These are phyloP conservation scores for Fusarium hostae DNA, from an alignment of 2,329 filamentous ascomycete species.

Conservation along the genomic window DNA sequence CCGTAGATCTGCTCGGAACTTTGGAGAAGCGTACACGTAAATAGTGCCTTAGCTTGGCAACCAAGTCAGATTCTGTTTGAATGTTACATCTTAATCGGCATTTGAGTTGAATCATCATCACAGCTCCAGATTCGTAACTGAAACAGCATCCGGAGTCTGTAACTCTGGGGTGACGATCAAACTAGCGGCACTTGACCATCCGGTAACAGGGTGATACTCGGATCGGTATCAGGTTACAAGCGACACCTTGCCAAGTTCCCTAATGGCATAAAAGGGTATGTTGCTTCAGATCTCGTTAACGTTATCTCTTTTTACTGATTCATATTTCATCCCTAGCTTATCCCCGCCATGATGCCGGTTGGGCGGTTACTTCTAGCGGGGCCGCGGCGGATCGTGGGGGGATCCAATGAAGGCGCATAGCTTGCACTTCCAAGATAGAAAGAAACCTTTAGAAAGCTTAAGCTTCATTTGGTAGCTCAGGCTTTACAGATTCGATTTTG, in stretches of 20 bases:
- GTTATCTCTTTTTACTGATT: not conserved
- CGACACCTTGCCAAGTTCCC: not conserved
- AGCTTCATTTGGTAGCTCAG: slow-evolving; percentile 4
- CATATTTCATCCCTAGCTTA: not conserved
- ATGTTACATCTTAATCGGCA: not conserved
- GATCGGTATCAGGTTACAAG: slow-evolving; percentile 20
- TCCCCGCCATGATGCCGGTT: not conserved
- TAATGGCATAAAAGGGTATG: not conserved
- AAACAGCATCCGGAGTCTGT: slow-evolving; percentile 21
- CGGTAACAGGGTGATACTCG: slow-evolving; percentile 34
- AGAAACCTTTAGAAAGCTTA: not conserved
- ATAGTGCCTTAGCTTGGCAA: slow-evolving; percentile 1
- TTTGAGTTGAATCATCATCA: slow-evolving; percentile 3
- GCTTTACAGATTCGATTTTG: not conserved
- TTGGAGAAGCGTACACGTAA: not conserved
- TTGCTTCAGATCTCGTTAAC: not conserved
- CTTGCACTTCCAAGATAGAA: slow-evolving; percentile 7
- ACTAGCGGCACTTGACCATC: slow-evolving; percentile 27
- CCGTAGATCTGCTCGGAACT: not conserved
- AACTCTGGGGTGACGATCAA: slow-evolving; percentile 35
- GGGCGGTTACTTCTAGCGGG: not conserved
- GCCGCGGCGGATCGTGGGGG: not conserved
- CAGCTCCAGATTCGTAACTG: slow-evolving; percentile 12
- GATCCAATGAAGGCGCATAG: not conserved
- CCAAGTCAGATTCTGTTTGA: not conserved